phyloP scores from a whole-genome alignment of 768 basidiomycete genomes.

The Cystobasidium tubakii region DNA sequence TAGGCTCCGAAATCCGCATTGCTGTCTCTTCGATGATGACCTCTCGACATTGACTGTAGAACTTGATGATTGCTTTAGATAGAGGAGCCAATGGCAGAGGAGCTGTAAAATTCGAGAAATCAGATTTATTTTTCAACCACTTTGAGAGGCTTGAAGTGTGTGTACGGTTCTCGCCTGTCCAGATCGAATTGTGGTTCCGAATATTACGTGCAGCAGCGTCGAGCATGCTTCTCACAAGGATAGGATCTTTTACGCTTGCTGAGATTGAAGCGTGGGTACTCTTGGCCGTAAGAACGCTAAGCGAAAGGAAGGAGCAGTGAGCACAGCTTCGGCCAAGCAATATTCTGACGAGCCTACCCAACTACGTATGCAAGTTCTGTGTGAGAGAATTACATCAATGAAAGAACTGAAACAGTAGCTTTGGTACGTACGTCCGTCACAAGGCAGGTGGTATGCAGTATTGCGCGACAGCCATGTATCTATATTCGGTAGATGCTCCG shows the following conservation, averaged over 20 bases:
- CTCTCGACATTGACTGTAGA: slow-evolving; percentile 12
- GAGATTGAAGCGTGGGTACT: slow-evolving; percentile 4
- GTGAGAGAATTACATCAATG: background rate
- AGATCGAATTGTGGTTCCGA: slow-evolving; percentile 2
- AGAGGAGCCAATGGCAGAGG: background rate
- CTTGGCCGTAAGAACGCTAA: background rate
- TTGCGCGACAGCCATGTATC: background rate
- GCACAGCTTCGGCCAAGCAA: background rate
- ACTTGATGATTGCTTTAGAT: background rate
- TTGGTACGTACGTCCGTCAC: slow-evolving; percentile 5
- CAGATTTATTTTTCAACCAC: background rate
- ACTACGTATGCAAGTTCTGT: background rate
- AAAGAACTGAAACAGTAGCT: background rate
- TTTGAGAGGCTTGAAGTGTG: too few species aligned
- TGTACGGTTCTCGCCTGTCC: slow-evolving; percentile 8
- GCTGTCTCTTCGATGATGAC: slow-evolving; percentile 11
- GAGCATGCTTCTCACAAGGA: slow-evolving; percentile 10
- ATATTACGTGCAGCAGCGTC: slow-evolving; percentile 8
- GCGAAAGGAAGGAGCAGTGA: background rate
- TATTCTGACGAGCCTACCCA: background rate
- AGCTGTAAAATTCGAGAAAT: background rate
- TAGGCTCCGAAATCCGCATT: slow-evolving; percentile 1
- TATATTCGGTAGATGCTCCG: background rate
- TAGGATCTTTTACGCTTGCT: background rate
- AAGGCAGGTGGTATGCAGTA: background rate